Conservation (phyloP, 2,329 filamentous ascomycete genomes). For the Lasiodiplodia hormozganensis region DNA sequence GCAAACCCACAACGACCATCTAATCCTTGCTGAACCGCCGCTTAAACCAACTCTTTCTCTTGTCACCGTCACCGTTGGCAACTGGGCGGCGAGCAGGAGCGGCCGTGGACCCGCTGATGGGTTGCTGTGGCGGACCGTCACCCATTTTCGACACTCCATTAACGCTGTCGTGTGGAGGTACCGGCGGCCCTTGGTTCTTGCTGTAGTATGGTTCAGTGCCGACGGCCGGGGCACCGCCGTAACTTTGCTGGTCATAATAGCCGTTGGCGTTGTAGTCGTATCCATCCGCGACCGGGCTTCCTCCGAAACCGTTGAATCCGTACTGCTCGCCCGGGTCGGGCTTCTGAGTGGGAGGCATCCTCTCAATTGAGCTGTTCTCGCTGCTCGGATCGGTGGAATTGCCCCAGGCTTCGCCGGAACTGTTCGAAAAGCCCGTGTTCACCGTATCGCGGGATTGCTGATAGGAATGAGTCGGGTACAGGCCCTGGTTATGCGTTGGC, state of each 20-base stretch:
- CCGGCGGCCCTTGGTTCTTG: conserved; percentile 9
- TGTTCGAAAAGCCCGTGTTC: conserved; percentile 76
- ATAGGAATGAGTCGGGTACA: conserved; percentile 62
- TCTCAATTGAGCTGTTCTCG: conserved; percentile 90
- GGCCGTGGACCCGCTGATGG: neutral
- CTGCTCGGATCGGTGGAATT: conserved; percentile 92
- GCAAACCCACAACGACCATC: conserved; percentile 5
- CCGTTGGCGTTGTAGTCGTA: conserved; percentile 34
- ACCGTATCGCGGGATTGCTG: conserved; percentile 88
- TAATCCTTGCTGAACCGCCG: conserved; percentile 76
- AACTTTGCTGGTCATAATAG: conserved; percentile 15
- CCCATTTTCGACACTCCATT: conserved; percentile 33
- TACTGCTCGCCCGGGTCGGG: conserved; percentile 56
- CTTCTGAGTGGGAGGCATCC: conserved; percentile 57
- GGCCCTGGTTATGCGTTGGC: conserved; percentile 49
- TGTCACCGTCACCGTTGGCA: conserved; percentile 58
- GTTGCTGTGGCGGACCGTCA: conserved; percentile 25
- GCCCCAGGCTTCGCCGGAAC: conserved; percentile 74
- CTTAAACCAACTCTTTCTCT: conserved; percentile 90
- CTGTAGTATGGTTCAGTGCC: conserved; percentile 10
- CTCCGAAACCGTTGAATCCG: conserved; percentile 63
- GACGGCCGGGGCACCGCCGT: conserved; percentile 23
- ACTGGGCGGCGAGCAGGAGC: conserved; percentile 12
- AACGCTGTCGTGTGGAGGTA: conserved; percentile 11
- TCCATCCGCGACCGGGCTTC: conserved; percentile 51